A percentile compares a stretch with the other conserved stretches of the same genome.
Evolutionary conservation across 1,284 basidiomycete genomes (phyloP).

Genomic region (Sporisorium reilianum): DNA sequence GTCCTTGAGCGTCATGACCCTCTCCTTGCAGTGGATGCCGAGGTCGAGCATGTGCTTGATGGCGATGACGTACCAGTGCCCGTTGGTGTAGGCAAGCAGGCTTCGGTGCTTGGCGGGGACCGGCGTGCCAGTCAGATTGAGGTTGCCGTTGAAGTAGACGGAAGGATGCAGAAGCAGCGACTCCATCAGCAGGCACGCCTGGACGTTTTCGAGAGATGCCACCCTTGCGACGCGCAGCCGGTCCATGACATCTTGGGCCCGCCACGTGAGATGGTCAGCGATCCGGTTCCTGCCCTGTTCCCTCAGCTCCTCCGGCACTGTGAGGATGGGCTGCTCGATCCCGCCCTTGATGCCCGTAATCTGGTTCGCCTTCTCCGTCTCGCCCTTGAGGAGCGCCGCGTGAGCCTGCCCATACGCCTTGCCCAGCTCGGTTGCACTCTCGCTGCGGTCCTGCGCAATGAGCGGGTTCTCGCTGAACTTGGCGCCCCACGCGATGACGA

Average conservation of each 20-base stretch:
- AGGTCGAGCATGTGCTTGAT: constrained; percentile 57
- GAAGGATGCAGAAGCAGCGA: constrained; percentile 47
- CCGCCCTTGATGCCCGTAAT: constrained; percentile 52
- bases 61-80: constrained; percentile 55
- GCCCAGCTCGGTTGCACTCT: constrained; percentile 71
- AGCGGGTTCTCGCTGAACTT: constrained; percentile 89
- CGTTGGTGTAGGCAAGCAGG: constrained; percentile 37
- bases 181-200: constrained; percentile 56
- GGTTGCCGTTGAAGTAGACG: constrained; percentile 36
- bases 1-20: constrained; percentile 49
- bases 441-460: constrained; percentile 80
- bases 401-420: constrained; percentile 43
- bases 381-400: constrained; percentile 41
- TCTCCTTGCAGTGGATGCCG: constrained; percentile 54
- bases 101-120: constrained; percentile 32
- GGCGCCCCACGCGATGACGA: constrained; percentile 90
- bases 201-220: constrained; percentile 81
- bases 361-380: constrained; percentile 41
- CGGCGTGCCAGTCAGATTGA: constrained; percentile 35
- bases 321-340: constrained; percentile 49
- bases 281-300: constrained; percentile 77
- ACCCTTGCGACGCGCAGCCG: constrained; percentile 84
- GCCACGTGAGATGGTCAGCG: constrained; percentile 79
- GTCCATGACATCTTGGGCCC: constrained; percentile 73
- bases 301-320: constrained; percentile 42